Percentiles rank a stretch among this genome's conserved stretches.
phyloP scores from a whole-genome alignment of 176 grass and related monocot genomes.

The Oryza glaberrima region DNA sequence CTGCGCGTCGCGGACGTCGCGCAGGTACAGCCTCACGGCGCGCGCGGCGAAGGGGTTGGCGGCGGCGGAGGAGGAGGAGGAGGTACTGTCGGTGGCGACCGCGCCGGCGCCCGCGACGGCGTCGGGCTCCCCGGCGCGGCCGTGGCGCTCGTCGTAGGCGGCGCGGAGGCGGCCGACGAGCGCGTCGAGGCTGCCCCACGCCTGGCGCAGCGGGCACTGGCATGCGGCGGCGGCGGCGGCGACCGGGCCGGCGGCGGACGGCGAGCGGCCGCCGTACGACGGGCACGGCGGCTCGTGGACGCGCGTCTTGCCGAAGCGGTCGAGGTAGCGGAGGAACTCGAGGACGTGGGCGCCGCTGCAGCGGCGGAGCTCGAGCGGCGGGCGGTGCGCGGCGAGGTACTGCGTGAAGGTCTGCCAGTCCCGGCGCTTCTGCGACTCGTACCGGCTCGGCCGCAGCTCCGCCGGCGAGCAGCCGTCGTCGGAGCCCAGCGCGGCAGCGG shows the following conservation, averaged over 20 bases:
- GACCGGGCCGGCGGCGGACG: neutral
- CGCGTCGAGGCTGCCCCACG: conserved; percentile 71
- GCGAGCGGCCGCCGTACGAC: conserved; percentile 51
- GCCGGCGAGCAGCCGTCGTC: conserved; percentile 7
- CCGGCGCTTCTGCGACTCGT: conserved; percentile 79
- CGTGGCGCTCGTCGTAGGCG: conserved; percentile 52
- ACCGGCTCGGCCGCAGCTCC: conserved; percentile 49
- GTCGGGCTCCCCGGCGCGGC: neutral
- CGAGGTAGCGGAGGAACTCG: conserved; percentile 92
- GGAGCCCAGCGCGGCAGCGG: neutral
- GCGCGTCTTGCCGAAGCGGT: conserved; percentile 86
- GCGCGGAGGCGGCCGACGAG: conserved; percentile 68
- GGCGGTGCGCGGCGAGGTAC: conserved; percentile 60
- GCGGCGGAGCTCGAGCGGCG: conserved; percentile 54
- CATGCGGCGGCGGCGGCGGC: conserved; percentile 22
- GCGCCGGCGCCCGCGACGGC: too few relatives aligned
- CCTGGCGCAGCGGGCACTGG: conserved; percentile 68
- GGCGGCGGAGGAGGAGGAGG: neutral
- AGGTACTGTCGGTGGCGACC: neutral
- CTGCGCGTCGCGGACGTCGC: conserved; percentile 64
- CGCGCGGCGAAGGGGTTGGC: conserved; percentile 69
- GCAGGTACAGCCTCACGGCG: conserved; percentile 64
- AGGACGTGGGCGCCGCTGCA: conserved; percentile 77
- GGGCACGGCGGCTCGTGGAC: conserved; percentile 65
- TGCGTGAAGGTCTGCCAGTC: conserved; percentile 67